phyloP scores from a whole-genome alignment of 2,329 filamentous ascomycete species.

The Fonsecaea pedrosoi region DNA sequence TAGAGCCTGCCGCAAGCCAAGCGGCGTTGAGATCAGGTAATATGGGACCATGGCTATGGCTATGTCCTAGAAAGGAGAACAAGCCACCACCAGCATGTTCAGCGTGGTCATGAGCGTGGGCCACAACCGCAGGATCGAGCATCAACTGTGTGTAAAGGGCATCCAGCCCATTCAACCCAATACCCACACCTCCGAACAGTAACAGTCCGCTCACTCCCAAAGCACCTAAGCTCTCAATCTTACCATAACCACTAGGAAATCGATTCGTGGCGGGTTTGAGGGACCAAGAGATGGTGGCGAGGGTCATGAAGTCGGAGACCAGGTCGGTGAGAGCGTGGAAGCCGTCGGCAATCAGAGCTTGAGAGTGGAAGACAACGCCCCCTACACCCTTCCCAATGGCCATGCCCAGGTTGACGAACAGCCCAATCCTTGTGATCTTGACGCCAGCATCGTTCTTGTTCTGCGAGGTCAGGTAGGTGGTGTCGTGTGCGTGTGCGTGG shows the following conservation, averaged over 20 bases:
- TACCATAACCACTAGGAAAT: slow-evolving; percentile 93
- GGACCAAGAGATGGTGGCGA: slow-evolving; percentile 93
- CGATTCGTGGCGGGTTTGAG: slow-evolving; percentile 80
- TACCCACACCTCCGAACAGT: slow-evolving; percentile 86
- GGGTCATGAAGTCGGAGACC: slow-evolving; percentile 90
- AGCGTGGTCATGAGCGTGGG: slow-evolving; percentile 55
- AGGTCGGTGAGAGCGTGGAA: slow-evolving; percentile 96
- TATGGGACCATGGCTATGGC: slow-evolving; percentile 67
- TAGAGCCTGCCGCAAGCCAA: slow-evolving; percentile 90
- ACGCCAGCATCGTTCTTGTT: slow-evolving; percentile 93
- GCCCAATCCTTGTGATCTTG: slow-evolving; percentile 86
- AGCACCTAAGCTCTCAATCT: slow-evolving; percentile 94
- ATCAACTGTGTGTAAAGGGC: slow-evolving; percentile 76
- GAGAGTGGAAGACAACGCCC: slow-evolving; percentile 92
- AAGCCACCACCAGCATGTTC: slow-evolving; percentile 49
- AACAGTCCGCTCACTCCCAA: slow-evolving; percentile 92
- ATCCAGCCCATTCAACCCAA: slow-evolving; percentile 79
- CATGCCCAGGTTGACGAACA: slow-evolving; percentile 92
- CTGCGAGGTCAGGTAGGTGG: slow-evolving; percentile 77
- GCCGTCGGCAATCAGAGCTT: slow-evolving; percentile 89
- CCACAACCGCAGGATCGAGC: slow-evolving; percentile 65
- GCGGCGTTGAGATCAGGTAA: slow-evolving; percentile 90
- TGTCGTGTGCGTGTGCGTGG: slow-evolving; percentile 77
- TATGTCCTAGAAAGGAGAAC: slow-evolving; percentile 63
- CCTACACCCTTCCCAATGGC: slow-evolving; percentile 90